Percentiles rank a stretch among this genome's conserved stretches.
These are phyloP conservation scores for Cubamyces lactineus DNA, from an alignment of 768 basidiomycete species.

Conservation along the genomic window DNA sequence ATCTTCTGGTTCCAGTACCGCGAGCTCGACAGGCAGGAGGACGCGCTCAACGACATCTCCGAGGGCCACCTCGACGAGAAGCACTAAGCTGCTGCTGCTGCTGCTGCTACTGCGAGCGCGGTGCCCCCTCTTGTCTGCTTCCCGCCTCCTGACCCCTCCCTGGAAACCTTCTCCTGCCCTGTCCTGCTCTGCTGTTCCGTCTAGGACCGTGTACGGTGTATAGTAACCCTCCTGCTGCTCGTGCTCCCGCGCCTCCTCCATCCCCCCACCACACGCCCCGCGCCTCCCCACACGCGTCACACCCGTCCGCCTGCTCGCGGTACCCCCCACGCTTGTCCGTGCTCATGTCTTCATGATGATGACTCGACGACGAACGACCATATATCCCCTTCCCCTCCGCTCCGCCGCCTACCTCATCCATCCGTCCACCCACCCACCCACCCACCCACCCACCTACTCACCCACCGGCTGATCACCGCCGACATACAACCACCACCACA, in stretches of 20 bases:
- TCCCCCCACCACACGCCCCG: not conserved
- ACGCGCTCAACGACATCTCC: slow-evolving; percentile 58
- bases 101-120: too few species aligned
- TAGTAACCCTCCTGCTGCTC: not conserved
- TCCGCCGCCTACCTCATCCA: too few species aligned
- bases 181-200: not conserved
- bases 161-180: not conserved
- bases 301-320: not conserved
- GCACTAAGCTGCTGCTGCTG: slow-evolving; percentile 1
- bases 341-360: slow-evolving; percentile 17
- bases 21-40: slow-evolving; percentile 64
- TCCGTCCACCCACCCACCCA: too few species aligned
- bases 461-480: not conserved
- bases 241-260: too few species aligned
- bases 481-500: not conserved
- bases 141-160: not conserved
- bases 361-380: slow-evolving; percentile 9
- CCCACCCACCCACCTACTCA: not conserved
- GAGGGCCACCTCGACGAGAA: slow-evolving; percentile 41
- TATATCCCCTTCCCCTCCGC: not conserved
- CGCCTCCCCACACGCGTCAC: not conserved
- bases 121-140: not conserved
- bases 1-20: slow-evolving; percentile 58
- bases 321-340: not conserved
- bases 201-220: slow-evolving; percentile 7